phyloP scores from a whole-genome alignment of 73 alveolate genomes.

The Paramecium caudatum region DNA sequence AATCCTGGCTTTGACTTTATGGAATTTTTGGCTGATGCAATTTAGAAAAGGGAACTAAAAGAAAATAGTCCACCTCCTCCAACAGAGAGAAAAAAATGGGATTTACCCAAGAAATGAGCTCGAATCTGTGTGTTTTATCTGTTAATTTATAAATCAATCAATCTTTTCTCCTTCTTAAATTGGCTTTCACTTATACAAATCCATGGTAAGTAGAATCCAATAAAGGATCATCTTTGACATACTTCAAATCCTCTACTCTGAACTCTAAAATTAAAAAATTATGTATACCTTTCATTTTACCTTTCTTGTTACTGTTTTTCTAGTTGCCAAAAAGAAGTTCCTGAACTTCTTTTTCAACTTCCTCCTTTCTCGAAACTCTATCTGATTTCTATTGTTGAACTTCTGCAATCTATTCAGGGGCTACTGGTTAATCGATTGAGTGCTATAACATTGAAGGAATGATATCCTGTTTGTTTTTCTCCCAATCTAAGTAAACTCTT shows the following conservation, averaged over 20 bases:
- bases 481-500: conserved; percentile 58
- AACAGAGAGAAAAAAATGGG: conserved; percentile 29
- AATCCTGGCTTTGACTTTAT: not conserved
- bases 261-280: conserved; percentile 25
- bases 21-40: not conserved
- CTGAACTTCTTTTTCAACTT: conserved; percentile 25
- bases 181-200: conserved; percentile 29
- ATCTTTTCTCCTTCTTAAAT: conserved; percentile 27
- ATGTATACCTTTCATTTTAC: not conserved
- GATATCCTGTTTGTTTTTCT: conserved; percentile 25
- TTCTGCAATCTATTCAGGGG: not conserved
- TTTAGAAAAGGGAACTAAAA: not conserved
- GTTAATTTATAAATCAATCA: conserved; percentile 22
- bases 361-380: conserved; percentile 56
- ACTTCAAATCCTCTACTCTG: conserved; percentile 58
- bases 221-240: conserved; percentile 58
- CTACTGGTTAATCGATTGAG: not conserved
- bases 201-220: conserved; percentile 12
- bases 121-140: not conserved
- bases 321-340: not conserved
- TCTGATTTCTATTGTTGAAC: not conserved
- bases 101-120: conserved; percentile 1
- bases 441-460: conserved; percentile 48
- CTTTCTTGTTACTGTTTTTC: not conserved
- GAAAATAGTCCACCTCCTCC: not conserved